Conservation (phyloP, 306 rosid species). For the Cucurbita pepo region DNA sequence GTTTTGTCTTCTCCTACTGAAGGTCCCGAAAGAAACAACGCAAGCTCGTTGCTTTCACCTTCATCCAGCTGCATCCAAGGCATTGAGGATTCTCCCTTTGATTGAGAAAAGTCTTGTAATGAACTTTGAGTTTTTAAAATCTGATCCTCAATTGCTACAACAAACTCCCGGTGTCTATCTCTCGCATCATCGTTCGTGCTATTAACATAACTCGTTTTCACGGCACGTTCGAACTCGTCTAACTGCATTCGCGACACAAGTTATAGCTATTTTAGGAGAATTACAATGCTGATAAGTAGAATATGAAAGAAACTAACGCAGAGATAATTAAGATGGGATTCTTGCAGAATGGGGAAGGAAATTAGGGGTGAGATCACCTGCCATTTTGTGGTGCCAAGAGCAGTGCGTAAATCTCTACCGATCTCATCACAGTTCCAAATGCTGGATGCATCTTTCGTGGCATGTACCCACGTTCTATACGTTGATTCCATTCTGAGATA, state of each 20-base stretch:
- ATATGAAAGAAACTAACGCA: not conserved
- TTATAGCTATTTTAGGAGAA: not conserved
- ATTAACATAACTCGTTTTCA: conserved; percentile 44
- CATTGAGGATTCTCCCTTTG: conserved; percentile 32
- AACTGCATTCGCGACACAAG: conserved; percentile 40
- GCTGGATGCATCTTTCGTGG: conserved; percentile 33
- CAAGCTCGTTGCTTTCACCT: conserved; percentile 73
- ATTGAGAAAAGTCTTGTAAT: conserved; percentile 31
- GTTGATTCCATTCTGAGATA: conserved; percentile 76
- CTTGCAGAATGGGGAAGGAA: not conserved
- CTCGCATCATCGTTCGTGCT: conserved; percentile 39
- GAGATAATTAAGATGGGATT: not conserved
- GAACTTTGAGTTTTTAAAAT: conserved; percentile 36
- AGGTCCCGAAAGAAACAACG: conserved; percentile 59
- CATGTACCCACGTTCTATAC: conserved; percentile 65
- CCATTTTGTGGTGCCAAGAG: conserved; percentile 94
- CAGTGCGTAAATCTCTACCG: conserved; percentile 58
- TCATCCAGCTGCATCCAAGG: conserved; percentile 77
- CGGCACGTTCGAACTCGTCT: conserved; percentile 75
- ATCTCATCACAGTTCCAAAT: conserved; percentile 59
- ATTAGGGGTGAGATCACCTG: conserved; percentile 37
- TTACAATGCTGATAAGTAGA: not conserved
- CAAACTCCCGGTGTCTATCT: conserved; percentile 58
- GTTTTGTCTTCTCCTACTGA: conserved; percentile 13
- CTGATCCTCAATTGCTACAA: conserved; percentile 47